phyloP scores from a whole-genome alignment of 2,329 filamentous ascomycete genomes.

The Coniochaeta sp. region DNA sequence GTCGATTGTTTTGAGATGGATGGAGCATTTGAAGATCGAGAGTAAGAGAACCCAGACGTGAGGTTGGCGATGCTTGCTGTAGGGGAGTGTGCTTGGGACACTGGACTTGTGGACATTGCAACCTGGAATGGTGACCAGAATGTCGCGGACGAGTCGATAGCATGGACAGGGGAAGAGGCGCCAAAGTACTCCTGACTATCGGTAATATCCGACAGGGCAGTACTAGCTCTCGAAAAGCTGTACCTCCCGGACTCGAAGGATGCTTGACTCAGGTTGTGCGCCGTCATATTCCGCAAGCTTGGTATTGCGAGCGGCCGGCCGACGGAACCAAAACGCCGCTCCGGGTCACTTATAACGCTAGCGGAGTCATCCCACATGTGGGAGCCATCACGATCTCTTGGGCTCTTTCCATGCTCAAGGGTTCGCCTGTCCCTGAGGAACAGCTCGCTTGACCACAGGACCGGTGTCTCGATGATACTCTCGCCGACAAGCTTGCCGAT shows the following conservation, averaged over 20 bases:
- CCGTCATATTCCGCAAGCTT: conserved; percentile 47
- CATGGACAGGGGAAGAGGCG: conserved; percentile 58
- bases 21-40: conserved; percentile 32
- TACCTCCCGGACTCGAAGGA: conserved; percentile 65
- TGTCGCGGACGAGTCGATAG: conserved; percentile 68
- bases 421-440: conserved; percentile 69
- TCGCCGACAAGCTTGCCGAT: conserved; percentile 81
- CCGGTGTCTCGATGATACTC: conserved; percentile 74
- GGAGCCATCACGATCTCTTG: conserved; percentile 32
- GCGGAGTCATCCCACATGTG: conserved; percentile 44
- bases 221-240: conserved; percentile 49
- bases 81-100: conserved; percentile 54
- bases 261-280: conserved; percentile 59
- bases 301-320: conserved; percentile 43
- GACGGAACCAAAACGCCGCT: conserved; percentile 37
- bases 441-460: conserved; percentile 87
- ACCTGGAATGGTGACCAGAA: conserved; percentile 88
- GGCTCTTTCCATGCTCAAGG: conserved; percentile 36
- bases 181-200: conserved; percentile 69
- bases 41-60: conserved; percentile 40
- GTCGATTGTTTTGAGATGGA: conserved; percentile 31
- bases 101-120: conserved; percentile 55
- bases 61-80: conserved; percentile 55
- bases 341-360: conserved; percentile 49
- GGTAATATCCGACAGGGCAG: conserved; percentile 56